Evolutionary conservation across 2,329 filamentous ascomycete species (phyloP), one percentile per base, ranked within the genome.

Genomic region (Cryphonectria naterciae): DNA sequence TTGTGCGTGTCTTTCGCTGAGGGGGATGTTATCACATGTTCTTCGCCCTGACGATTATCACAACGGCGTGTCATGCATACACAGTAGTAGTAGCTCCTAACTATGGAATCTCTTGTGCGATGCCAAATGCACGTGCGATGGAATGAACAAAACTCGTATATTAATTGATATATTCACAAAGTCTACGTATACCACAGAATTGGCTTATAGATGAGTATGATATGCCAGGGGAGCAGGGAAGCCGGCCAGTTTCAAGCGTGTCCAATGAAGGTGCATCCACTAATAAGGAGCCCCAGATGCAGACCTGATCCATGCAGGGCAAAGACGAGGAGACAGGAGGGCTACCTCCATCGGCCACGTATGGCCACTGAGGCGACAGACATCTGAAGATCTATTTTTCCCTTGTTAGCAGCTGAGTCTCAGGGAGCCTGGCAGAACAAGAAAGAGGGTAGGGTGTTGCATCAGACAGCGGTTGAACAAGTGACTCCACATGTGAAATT

Each of bases 391-490:
- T 56, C 67, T 69, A 37, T 17, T 1, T 1, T 22, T 1, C 1
- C 64, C 68, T 70, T 66, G 65, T 70, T 71, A 68, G 70, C 60
- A 39, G 2, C 46, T 66, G 28, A 61, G 73, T 74, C 64, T 63
- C 64, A 32, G 70, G 49, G 58, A 72, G 22, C 62, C 56, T 46
- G 19, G 61, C n/a, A 46, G 22, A 46, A 49, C 17, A 65, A 49
- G 39, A 71, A 39, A 17, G 49, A 61, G 60, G 67, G 69, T 70
- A 72, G 74, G 66, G 46, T 63, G 74, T 65, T 75, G 71, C 66
- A 77, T 93, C 91, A 93, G 91, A 93, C 89, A 93, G 91, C 91
- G 92, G 91, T 93, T 93, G 91, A 89, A 90, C 89, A 90, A 89
- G 83, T 83, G 84, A 79, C 86, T 92, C 91, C 86, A 92, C 91